These are phyloP conservation scores for Rhizophora apiculata DNA, from an alignment of 345 rosid species.

Conservation along the genomic window DNA sequence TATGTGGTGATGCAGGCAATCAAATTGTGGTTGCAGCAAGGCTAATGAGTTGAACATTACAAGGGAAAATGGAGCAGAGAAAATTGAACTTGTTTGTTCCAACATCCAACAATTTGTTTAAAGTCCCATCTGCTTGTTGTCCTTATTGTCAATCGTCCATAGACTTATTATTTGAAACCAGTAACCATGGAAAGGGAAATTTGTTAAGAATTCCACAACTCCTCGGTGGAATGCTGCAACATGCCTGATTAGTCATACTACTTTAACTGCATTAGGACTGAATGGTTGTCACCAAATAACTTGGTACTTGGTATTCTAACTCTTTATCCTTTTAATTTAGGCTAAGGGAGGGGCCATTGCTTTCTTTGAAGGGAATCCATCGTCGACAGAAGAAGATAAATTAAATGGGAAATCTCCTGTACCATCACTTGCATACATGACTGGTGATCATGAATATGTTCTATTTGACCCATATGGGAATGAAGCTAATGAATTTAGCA, in stretches of 20 bases:
- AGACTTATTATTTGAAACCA: no score
- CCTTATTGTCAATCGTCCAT: no score
- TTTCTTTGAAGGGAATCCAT: constrained; percentile 43
- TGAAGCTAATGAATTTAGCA: constrained; percentile 47
- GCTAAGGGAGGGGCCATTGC: constrained; percentile 72
- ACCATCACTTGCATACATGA: constrained; percentile 57
- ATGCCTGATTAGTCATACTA: background rate
- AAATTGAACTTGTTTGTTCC: no score
- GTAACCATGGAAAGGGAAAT: no score
- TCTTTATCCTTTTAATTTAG: constrained; percentile 36
- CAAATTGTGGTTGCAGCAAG: no score
- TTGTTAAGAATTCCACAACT: no score
- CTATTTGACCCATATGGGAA: constrained; percentile 66
- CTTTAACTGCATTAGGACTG: background rate
- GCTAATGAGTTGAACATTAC: no score
- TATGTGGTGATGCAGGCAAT: no score
- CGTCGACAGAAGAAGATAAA: constrained; percentile 25
- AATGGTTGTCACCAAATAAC: background rate
- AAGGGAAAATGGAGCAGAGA: no score
- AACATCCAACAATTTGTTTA: no score
- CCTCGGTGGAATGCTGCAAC: no score
- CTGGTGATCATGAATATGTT: constrained; percentile 78
- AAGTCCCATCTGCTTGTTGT: no score
- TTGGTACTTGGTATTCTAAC: constrained; percentile 8
- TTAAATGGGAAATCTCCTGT: constrained; percentile 40